Evolutionary conservation across 1,139 yeast species (phyloP).

Genomic region (Tardiomyces digboiensis): DNA sequence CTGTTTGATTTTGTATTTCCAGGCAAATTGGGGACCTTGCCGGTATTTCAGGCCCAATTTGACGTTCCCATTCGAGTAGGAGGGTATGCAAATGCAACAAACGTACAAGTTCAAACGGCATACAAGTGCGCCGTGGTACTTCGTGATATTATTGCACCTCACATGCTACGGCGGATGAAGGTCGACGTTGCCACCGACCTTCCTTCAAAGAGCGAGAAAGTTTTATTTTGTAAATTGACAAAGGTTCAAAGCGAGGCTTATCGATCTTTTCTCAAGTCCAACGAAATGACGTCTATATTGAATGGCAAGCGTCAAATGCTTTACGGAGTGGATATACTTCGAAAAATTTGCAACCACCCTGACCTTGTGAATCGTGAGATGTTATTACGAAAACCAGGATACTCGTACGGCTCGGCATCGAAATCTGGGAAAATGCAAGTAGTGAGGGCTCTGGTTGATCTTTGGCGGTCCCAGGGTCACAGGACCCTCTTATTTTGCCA

Average conservation of each 20-base stretch:
- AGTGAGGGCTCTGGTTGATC: conserved; percentile 56
- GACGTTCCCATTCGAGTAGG: conserved; percentile 91
- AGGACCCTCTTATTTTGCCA: conserved; percentile 81
- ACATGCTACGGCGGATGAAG: conserved; percentile 75
- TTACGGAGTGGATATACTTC: conserved; percentile 79
- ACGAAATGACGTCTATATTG: conserved; percentile 62
- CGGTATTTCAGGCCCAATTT: conserved; percentile 89
- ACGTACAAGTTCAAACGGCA: conserved; percentile 93
- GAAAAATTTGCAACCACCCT: conserved; percentile 96
- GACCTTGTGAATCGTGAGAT: conserved; percentile 61
- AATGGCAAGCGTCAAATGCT: conserved; percentile 74
- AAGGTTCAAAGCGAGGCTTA: conserved; percentile 66
- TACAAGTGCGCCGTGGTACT: conserved; percentile 91
- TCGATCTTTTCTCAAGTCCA: conserved; percentile 62
- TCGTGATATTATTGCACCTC: conserved; percentile 84
- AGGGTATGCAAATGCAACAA: conserved; percentile 97
- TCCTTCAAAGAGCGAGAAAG: conserved; percentile 92
- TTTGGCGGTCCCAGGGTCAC: conserved; percentile 75
- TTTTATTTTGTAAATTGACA: conserved; percentile 80
- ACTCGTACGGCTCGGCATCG: conserved; percentile 51
- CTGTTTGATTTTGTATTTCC: conserved; percentile 93
- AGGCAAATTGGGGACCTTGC: conserved; percentile 87
- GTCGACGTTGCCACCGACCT: conserved; percentile 95
- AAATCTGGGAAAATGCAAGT: conserved; percentile 93
- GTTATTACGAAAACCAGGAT: conserved; percentile 33